These are phyloP conservation scores for Grosmannia clavigera DNA, from an alignment of 2,329 filamentous ascomycete genomes.

Conservation along the genomic window DNA sequence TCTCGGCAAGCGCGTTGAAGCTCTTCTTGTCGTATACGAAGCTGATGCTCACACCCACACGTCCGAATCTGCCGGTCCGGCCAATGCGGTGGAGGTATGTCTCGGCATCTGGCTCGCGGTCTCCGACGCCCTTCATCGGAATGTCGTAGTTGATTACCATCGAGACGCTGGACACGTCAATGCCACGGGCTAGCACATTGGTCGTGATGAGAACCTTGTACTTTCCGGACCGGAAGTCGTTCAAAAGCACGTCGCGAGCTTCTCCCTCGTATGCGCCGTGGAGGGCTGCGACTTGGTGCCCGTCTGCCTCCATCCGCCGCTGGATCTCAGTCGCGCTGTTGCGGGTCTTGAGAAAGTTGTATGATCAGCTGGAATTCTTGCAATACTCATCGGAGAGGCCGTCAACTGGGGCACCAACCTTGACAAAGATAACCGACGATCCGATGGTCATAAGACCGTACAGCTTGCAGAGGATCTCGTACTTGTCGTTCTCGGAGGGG, in stretches of 20 bases:
- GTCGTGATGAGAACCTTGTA: slow-evolving; percentile 97
- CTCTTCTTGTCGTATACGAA: slow-evolving; percentile 83
- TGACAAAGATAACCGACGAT: slow-evolving; percentile 96
- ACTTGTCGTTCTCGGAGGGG: slow-evolving; percentile 69
- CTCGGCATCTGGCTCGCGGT: slow-evolving; percentile 78
- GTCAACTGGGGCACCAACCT: slow-evolving; percentile 38
- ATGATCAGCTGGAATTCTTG: not conserved
- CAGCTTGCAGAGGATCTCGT: slow-evolving; percentile 76
- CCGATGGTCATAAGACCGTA: slow-evolving; percentile 95
- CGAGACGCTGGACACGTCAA: slow-evolving; percentile 81
- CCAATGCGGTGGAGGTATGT: slow-evolving; percentile 98
- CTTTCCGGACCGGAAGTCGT: slow-evolving; percentile 72
- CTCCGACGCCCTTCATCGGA: slow-evolving; percentile 60
- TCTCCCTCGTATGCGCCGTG: slow-evolving; percentile 78
- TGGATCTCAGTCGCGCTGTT: slow-evolving; percentile 79
- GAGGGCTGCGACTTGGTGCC: slow-evolving; percentile 81
- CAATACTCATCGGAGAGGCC: not conserved
- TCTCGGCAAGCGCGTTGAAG: slow-evolving; percentile 67
- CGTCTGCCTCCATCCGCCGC: slow-evolving; percentile 72
- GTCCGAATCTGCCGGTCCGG: slow-evolving; percentile 90
- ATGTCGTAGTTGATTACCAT: slow-evolving; percentile 98
- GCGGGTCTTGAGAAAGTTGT: slow-evolving; percentile 47
- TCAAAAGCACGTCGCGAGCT: slow-evolving; percentile 72
- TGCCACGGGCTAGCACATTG: slow-evolving; percentile 90
- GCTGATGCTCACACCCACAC: slow-evolving; percentile 88